These are phyloP conservation scores for Lactarius evosmus DNA, from an alignment of 768 basidiomycete species.

Conservation along the genomic window DNA sequence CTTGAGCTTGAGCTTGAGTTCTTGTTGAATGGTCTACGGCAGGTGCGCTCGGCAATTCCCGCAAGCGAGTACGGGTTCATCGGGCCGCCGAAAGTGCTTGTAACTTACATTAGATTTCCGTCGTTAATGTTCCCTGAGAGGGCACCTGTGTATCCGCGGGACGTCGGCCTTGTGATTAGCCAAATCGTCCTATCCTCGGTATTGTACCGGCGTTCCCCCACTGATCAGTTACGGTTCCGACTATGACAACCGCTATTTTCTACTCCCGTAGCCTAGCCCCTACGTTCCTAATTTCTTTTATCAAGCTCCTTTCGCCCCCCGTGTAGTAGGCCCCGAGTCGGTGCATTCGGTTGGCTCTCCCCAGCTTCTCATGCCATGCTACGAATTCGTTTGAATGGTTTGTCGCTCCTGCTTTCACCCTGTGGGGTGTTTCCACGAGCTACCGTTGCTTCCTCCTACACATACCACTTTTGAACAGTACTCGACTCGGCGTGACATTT, in stretches of 20 bases:
- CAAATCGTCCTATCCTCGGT: too few species aligned
- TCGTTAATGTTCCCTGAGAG: too few species aligned
- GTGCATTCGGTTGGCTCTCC: not conserved
- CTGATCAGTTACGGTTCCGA: too few species aligned
- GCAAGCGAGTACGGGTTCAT: not conserved
- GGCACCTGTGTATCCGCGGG: too few species aligned
- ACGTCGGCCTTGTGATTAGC: too few species aligned
- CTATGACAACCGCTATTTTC: too few species aligned
- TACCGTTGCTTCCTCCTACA: not conserved
- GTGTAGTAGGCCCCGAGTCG: too few species aligned
- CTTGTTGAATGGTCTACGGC: not conserved
- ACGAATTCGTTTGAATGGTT: not conserved
- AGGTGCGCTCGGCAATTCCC: not conserved
- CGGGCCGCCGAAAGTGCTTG: not conserved
- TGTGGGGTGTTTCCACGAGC: not conserved
- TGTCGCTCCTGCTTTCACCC: not conserved
- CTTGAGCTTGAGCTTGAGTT: not conserved
- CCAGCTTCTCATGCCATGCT: not conserved
- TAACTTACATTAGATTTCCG: too few species aligned
- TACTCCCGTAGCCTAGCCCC: too few species aligned
- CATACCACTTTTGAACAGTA: not conserved
- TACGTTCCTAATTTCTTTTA: too few species aligned
- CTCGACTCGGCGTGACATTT: not conserved
- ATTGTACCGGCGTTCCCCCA: too few species aligned
- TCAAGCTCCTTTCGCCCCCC: too few species aligned